Percentiles rank a stretch among this genome's conserved stretches.
Evolutionary conservation across 2,329 filamentous ascomycete species (phyloP).

Genomic region (Diaporthe sp.): DNA sequence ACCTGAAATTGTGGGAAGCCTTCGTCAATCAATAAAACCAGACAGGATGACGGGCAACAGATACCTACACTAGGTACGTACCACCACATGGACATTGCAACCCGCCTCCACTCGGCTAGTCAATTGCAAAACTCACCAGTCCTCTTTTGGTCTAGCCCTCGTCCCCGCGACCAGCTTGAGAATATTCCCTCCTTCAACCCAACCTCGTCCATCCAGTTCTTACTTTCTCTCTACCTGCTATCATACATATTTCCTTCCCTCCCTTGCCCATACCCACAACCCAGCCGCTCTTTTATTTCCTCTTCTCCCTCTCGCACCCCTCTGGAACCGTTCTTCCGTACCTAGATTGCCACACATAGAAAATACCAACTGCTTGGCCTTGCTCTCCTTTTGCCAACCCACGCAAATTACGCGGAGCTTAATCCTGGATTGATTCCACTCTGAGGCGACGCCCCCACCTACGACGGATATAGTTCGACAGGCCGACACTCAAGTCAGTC

Average conservation of each 20-base stretch:
- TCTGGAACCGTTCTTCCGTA: not conserved
- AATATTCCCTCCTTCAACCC: slow-evolving; percentile 22
- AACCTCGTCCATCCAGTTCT: not conserved
- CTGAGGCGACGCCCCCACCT: slow-evolving; percentile 19
- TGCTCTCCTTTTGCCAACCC: not conserved
- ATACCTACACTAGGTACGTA: no score
- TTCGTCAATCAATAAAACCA: not conserved
- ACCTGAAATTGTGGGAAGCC: not conserved
- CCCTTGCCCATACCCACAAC: not conserved
- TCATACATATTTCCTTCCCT: slow-evolving; percentile 5
- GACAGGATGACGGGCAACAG: no score
- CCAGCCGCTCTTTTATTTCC: not conserved
- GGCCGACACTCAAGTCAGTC: slow-evolving; percentile 8
- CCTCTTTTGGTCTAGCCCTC: slow-evolving; percentile 7
- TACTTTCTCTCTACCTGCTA: not conserved
- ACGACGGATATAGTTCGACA: not conserved
- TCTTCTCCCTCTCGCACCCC: not conserved
- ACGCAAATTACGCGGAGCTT: slow-evolving; percentile 25
- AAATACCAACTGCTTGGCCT: not conserved
- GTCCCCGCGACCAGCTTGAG: not conserved
- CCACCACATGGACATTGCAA: not conserved
- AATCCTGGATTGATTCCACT: slow-evolving; percentile 30
- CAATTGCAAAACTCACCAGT: slow-evolving; percentile 16
- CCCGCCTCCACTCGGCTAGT: not conserved
- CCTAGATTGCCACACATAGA: not conserved